phyloP scores from a whole-genome alignment of 2,329 filamentous ascomycete genomes.

The Trichoderma sp. region DNA sequence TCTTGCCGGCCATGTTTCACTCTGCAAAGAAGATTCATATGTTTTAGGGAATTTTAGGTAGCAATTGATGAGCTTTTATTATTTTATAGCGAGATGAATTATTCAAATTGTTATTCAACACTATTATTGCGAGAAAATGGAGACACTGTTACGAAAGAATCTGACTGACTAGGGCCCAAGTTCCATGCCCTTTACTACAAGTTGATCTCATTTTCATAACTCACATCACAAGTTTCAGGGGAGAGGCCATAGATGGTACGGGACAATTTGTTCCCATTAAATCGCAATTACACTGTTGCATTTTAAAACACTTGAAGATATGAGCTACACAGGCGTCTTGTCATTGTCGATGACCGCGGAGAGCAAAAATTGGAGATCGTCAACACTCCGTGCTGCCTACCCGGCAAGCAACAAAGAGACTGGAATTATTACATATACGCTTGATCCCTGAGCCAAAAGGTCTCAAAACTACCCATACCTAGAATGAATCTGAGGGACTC shows the following conservation, averaged over 20 bases:
- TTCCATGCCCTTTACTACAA: too few species aligned
- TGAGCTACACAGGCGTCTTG: neutral
- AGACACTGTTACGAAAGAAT: neutral
- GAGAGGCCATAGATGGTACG: too few species aligned
- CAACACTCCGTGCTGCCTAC: neutral
- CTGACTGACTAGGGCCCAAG: too few species aligned
- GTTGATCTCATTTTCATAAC: too few species aligned
- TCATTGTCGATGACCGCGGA: neutral
- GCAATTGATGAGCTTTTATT: neutral
- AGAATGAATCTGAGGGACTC: too few species aligned
- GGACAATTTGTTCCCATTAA: too few species aligned
- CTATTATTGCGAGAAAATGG: neutral
- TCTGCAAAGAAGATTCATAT: constrained; percentile 19
- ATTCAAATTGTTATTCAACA: neutral
- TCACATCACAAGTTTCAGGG: too few species aligned
- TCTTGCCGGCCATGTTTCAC: constrained; percentile 22
- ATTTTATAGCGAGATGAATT: neutral
- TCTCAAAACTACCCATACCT: too few species aligned
- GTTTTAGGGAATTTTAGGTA: neutral
- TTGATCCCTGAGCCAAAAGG: neutral
- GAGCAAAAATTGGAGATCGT: neutral
- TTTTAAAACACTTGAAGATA: neutral
- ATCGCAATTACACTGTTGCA: too few species aligned
- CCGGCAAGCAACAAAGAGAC: neutral
- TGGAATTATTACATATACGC: neutral